Percentiles rank a stretch among this genome's conserved stretches.
Evolutionary conservation across 495 filamentous ascomycete species (phyloP).

Genomic region (Neurospora sp.): DNA sequence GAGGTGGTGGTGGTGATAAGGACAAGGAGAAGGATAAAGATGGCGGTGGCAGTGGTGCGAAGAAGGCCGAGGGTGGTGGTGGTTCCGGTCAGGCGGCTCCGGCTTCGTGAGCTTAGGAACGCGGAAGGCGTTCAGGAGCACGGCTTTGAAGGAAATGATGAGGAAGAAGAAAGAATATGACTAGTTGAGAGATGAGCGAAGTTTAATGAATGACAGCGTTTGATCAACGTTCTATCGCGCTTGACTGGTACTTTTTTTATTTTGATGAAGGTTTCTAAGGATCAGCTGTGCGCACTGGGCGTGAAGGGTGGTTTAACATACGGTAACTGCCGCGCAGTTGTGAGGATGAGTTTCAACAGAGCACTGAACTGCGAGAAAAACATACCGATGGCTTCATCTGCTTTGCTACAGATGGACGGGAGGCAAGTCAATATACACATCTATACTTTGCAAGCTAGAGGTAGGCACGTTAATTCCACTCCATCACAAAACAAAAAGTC

Average conservation of each 20-base stretch:
- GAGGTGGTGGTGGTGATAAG: conserved; percentile 4
- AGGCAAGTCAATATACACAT: neutral
- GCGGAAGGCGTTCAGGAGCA: neutral
- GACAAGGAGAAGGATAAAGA: conserved; percentile 6
- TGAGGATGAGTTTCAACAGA: neutral
- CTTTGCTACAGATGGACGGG: neutral
- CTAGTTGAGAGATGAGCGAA: conserved; percentile 1
- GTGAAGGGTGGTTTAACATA: neutral
- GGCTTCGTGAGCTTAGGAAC: neutral
- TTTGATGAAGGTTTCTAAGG: neutral
- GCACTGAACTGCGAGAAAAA: neutral
- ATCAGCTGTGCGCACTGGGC: neutral
- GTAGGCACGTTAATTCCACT: neutral
- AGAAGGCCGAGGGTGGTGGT: neutral
- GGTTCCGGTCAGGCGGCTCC: neutral
- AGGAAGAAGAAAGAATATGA: neutral
- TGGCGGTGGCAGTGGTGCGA: conserved; percentile 3
- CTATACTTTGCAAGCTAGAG: neutral
- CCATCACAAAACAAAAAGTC: too few relatives aligned
- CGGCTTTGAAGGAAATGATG: neutral
- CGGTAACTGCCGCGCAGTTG: neutral
- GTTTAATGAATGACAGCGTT: neutral
- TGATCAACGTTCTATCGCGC: neutral
- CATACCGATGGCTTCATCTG: neutral
- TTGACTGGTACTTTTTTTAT: neutral